Evolutionary conservation across 306 rosid genomes (phyloP).

Genomic region (Carpinus viminea): DNA sequence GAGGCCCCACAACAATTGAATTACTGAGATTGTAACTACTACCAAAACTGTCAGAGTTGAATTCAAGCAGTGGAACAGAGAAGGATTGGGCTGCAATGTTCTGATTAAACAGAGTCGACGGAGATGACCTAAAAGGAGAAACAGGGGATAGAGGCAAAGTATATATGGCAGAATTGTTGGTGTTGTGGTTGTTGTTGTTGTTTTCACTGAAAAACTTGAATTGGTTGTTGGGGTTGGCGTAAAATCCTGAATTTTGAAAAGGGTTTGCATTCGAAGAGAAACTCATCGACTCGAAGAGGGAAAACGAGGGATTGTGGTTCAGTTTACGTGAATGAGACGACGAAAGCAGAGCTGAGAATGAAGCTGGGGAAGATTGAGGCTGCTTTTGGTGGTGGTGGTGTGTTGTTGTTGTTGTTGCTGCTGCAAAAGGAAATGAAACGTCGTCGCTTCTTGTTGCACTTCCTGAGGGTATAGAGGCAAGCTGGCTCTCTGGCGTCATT

Average conservation of each 20-base stretch:
- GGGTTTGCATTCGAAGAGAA: conserved; percentile 17
- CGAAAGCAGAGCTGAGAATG: conserved; percentile 40
- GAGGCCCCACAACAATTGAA: conserved; percentile 23
- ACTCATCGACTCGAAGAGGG: conserved; percentile 26
- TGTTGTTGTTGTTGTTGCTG: conserved; percentile 4
- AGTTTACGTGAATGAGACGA: conserved; percentile 34
- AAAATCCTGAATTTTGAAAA: conserved; percentile 20
- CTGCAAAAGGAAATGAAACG: conserved; percentile 28
- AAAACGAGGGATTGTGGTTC: conserved; percentile 8
- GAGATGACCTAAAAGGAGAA: conserved; percentile 45
- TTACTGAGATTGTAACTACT: conserved; percentile 23
- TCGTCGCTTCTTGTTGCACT: conserved; percentile 40
- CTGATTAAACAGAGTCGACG: conserved; percentile 38
- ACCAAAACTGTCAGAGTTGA: conserved; percentile 24
- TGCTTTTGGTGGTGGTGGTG: conserved; percentile 11
- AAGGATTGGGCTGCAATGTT: conserved; percentile 20
- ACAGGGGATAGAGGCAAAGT: conserved; percentile 43
- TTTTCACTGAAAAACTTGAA: conserved; percentile 35
- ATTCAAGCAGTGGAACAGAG: conserved; percentile 26
- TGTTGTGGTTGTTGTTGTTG: conserved; percentile 7
- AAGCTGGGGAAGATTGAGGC: conserved; percentile 26
- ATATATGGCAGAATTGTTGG: conserved; percentile 17
- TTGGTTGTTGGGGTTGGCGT: conserved; percentile 28
- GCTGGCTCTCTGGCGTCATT: conserved; percentile 70
- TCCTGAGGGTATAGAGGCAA: conserved; percentile 68